Base-by-base conservation (phyloP, 495 filamentous ascomycete species). In the Ramalina peruviana region DNA sequence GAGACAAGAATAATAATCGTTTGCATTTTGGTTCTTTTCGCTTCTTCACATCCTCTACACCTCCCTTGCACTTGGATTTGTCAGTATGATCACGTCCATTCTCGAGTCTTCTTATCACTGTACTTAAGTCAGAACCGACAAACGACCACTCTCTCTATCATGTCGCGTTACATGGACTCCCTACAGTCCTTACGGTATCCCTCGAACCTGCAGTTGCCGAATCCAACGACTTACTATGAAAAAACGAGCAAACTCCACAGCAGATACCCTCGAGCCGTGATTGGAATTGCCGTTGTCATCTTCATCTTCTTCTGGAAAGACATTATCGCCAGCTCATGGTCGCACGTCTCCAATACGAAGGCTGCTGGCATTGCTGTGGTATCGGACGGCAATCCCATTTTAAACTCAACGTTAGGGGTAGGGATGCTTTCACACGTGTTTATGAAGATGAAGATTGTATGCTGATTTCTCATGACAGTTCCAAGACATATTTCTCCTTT, bases 401-500 rank as follows among this genome's bases (percentile, higher is more conserved):
- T 36, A 20, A 57, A 57, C 36, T 25, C 36, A 15, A 57, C 54
- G 12, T 38, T 57, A 3, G 54, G 54, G 21, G 54, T 57, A 44
- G n/a, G 54, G 23, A 36, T 47, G 15, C 27, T 10, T 4, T 51
- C 13, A 9, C 23, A 19, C 0, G n/a, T 3, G 6, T 40, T 13
- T 13, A 15, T 1, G 7, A 4, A 27, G 21, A n/a, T 15, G 3
- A 4, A 30, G 41, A 16, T 16, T 12, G 19, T 26, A 9, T 15
- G 36, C 39, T 56, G 37, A 56, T 20, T 23, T 4, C 7, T n/a
- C 4, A 9, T 27, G 38, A 19, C 21, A 56, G 54, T 56, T 56
- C 25, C 54, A 56, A 27, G 41, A 56, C 16, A 44, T 56, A 3
- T 56, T 52, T 23, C 39, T 52, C n/a, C 54, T 56, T 17, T 56